Evolutionary conservation across 2,329 filamentous ascomycete species (phyloP).

Genomic region (Lasiodiplodia citricola): DNA sequence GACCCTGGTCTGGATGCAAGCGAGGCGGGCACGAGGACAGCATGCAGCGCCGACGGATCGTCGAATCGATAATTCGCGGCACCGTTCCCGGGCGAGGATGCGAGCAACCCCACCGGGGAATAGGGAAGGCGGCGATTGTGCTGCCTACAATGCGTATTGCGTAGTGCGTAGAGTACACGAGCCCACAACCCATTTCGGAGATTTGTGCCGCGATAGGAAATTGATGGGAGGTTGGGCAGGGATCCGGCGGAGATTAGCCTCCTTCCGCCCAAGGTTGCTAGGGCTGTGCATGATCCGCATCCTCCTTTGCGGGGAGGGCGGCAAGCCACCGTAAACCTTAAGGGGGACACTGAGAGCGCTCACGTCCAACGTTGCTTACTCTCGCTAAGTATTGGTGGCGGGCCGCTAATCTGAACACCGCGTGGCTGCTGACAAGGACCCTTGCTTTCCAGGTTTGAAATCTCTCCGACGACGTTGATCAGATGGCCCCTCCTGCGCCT

Average conservation of each 20-base stretch:
- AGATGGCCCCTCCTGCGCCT: background rate
- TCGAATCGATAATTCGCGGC: slow-evolving; percentile 9
- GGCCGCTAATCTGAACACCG: background rate
- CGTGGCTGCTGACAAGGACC: background rate
- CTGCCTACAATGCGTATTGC: background rate
- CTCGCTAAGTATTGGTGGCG: background rate
- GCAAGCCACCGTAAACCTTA: background rate
- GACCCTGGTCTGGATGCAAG: background rate
- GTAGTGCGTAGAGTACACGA: background rate
- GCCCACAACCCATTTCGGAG: background rate
- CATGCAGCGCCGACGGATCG: slow-evolving; percentile 15
- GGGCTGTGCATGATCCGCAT: background rate
- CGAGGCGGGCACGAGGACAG: background rate
- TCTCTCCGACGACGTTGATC: background rate
- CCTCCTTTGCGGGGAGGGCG: background rate
- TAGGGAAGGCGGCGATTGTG: background rate
- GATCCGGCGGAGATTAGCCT: slow-evolving; percentile 10
- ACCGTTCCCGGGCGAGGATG: background rate
- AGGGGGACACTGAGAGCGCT: background rate
- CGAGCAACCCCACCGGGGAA: background rate
- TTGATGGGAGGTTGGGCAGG: background rate
- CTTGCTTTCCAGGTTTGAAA: background rate
- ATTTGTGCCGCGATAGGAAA: slow-evolving; percentile 8
- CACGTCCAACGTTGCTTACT: background rate
- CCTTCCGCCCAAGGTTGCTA: slow-evolving; percentile 4